Percentiles rank a stretch among this genome's conserved stretches.
Conservation (phyloP, 441 rosid species). For the Gossypium aridum region DNA sequence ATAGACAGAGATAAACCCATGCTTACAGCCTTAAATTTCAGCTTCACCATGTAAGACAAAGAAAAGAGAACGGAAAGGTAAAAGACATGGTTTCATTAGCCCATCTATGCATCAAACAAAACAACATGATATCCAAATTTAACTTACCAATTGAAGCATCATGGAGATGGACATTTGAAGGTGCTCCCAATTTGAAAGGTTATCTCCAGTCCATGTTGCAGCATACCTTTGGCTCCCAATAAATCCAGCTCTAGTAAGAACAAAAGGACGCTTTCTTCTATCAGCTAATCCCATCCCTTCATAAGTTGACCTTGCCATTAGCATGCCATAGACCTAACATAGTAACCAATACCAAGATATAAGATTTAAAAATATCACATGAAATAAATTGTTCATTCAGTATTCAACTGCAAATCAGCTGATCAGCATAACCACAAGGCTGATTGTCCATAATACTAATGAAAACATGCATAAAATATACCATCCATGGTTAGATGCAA, state of each 20-base stretch:
- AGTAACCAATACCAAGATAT: constrained; percentile 5
- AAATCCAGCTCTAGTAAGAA: constrained; percentile 95
- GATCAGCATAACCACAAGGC: background rate
- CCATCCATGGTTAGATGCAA: background rate
- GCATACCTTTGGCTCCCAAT: constrained; percentile 88
- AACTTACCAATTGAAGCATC: constrained; percentile 93
- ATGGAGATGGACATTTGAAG: constrained; percentile 85
- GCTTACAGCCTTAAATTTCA: background rate
- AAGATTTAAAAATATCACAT: constrained; percentile 5
- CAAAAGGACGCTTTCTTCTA: constrained; percentile 79
- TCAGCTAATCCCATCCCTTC: constrained; percentile 83
- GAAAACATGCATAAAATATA: background rate
- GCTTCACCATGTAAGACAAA: background rate
- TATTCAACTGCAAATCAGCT: background rate
- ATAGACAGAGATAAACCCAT: background rate
- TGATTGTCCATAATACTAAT: background rate
- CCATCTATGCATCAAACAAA: constrained; percentile 10
- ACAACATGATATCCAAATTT: constrained; percentile 4
- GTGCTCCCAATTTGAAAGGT: constrained; percentile 92
- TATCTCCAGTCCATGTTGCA: constrained; percentile 98
- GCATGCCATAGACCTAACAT: constrained; percentile 79
- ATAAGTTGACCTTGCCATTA: constrained; percentile 90
- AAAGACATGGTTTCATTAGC: background rate
- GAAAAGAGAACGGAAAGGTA: background rate
- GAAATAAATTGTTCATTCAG: background rate